Conservation (phyloP, 768 basidiomycete genomes). For the Mycena chlorophos region DNA sequence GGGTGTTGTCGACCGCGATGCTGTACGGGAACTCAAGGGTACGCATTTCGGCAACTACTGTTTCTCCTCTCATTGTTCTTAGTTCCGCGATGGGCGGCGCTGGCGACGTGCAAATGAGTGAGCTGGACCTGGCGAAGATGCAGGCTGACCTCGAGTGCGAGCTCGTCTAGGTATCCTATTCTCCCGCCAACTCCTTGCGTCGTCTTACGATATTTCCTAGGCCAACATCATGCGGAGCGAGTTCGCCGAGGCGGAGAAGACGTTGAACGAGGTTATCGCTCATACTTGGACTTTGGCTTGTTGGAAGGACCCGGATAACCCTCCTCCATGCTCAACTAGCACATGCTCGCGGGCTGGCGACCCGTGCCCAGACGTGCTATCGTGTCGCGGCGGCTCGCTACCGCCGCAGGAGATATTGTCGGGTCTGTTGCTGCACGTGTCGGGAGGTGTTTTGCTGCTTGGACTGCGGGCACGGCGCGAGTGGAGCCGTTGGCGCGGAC, state of each 20-base stretch:
- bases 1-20: constrained; percentile 47
- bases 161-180: constrained; percentile 61
- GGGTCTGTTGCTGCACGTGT: too few relatives aligned
- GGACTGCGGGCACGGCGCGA: too few relatives aligned
- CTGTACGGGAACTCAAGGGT: constrained; percentile 41
- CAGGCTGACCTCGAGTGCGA: constrained; percentile 75
- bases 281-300: constrained; percentile 58
- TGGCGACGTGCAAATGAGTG: constrained; percentile 49
- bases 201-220: not conserved
- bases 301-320: constrained; percentile 58
- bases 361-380: constrained; percentile 65
- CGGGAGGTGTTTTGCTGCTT: too few relatives aligned
- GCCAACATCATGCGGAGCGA: constrained; percentile 1
- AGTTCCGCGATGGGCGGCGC: constrained; percentile 62
- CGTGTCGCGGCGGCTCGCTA: constrained; percentile 55
- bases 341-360: constrained; percentile 57
- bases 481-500: too few relatives aligned
- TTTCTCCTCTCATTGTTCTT: constrained; percentile 10
- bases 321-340: constrained; percentile 73
- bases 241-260: too few relatives aligned
- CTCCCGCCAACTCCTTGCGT: constrained; percentile 21
- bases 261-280: constrained; percentile 53
- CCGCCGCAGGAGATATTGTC: constrained; percentile 14
- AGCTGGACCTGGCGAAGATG: constrained; percentile 55
- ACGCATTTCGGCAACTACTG: constrained; percentile 23